These are phyloP conservation scores for Suillus spraguei DNA, from an alignment of 768 basidiomycete genomes.

Conservation along the genomic window DNA sequence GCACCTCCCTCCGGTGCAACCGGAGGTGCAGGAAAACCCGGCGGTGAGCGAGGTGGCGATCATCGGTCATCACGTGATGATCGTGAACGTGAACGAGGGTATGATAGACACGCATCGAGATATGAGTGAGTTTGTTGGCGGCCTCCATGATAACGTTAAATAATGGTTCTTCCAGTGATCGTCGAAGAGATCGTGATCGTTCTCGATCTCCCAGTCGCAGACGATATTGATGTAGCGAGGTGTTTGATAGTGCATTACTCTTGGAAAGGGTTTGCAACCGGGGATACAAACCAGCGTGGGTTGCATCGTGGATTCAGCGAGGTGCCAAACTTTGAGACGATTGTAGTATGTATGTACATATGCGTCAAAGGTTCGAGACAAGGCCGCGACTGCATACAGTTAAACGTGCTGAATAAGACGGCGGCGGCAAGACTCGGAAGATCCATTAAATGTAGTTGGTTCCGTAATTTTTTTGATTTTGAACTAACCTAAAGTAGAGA, in stretches of 20 bases:
- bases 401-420: constrained; percentile 1
- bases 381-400: no score
- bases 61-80: constrained; percentile 64
- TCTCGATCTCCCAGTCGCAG: constrained; percentile 72
- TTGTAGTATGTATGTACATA: constrained; percentile 6
- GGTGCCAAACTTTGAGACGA: constrained; percentile 17
- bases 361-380: constrained; percentile 10
- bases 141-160: constrained; percentile 25
- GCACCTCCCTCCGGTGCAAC: constrained; percentile 39
- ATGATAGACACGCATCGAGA: constrained; percentile 67
- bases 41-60: constrained; percentile 49
- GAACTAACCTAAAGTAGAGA: constrained; percentile 11
- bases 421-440: not conserved
- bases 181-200: constrained; percentile 72
- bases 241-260: constrained; percentile 6
- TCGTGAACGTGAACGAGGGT: constrained; percentile 68
- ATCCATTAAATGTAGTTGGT: constrained; percentile 17
- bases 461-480: not conserved
- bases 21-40: constrained; percentile 42
- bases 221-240: constrained; percentile 46
- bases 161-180: constrained; percentile 46
- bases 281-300: constrained; percentile 13
- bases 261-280: constrained; percentile 7
- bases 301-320: constrained; percentile 32
- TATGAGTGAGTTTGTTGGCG: constrained; percentile 60